phyloP scores from a whole-genome alignment of 306 rosid genomes.

The Aeschynomene evenia region DNA sequence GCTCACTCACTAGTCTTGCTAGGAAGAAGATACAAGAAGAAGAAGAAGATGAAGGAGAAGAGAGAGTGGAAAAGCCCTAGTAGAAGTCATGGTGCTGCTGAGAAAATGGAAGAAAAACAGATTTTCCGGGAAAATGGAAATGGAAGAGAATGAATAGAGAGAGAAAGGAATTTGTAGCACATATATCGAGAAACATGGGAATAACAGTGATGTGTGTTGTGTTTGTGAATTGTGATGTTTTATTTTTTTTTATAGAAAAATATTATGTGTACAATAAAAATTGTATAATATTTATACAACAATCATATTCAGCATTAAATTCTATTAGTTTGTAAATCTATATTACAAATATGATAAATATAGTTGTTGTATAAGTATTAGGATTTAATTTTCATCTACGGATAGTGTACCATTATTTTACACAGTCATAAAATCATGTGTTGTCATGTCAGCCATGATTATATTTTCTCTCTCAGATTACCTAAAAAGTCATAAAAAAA shows the following conservation, averaged over 20 bases:
- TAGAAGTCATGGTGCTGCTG: not conserved
- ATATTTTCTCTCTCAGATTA: too few species aligned
- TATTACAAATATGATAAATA: too few species aligned
- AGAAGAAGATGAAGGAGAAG: not conserved
- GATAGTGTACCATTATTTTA: too few species aligned
- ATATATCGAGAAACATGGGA: conserved; percentile 54
- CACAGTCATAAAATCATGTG: too few species aligned
- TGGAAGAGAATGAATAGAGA: not conserved
- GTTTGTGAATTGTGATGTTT: not conserved
- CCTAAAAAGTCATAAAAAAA: too few species aligned
- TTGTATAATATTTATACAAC: too few species aligned
- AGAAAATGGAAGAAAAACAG: not conserved
- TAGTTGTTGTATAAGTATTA: too few species aligned
- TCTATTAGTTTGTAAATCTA: too few species aligned
- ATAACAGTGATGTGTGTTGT: conserved; percentile 11
- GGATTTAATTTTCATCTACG: too few species aligned
- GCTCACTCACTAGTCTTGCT: not conserved
- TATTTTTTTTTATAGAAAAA: conserved; percentile 39
- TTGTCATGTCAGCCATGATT: too few species aligned
- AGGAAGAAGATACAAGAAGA: not conserved
- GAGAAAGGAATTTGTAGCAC: conserved; percentile 32
- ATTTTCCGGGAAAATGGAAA: not conserved
- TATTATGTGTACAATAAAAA: too few species aligned
- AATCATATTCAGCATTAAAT: too few species aligned
- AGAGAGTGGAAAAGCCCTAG: conserved; percentile 36